Base-by-base conservation (phyloP, 176 grass and related monocot species). In the Phyllostachys edulis region DNA sequence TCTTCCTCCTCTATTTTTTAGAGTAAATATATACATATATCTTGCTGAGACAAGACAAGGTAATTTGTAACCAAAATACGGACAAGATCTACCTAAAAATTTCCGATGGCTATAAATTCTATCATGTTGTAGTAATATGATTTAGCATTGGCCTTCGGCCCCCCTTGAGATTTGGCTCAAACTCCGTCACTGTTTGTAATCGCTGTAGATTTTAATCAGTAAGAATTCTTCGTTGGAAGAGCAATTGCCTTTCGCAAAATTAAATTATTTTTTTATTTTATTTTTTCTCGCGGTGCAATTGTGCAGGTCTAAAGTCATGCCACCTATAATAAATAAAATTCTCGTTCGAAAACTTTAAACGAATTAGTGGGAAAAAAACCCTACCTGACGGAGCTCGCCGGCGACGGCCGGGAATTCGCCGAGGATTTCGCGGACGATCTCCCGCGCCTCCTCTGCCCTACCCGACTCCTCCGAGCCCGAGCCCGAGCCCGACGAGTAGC, bases 381-480 rank as follows among this genome's bases (percentile, higher is more conserved):
- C 16, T 90, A 92, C 93, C 78, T 92, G 90, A 76, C 75, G 75
- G 76, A 95, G 93, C 82, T 95, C 88, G 2, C 49, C 68, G 4
- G 83, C 76, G 40, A 89, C 56, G n/a, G 85, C 82, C 8, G 90
- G 88, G 70, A 95, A 95, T 52, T 92, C 85, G 32, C 46, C 8
- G 64, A 95, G 90, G 49, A 95, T 92, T 45, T 52, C 83, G 3
- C 73, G 86, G 69, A 87, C 88, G 49, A 95, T 90, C 82, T 90
- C 86, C 15, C 75, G 88, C 14, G 93, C 85, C 78, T 92, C 93
- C 44, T 81, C 86, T 13, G 20, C 83, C 64, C 88, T 82, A 29
- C 51, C 67, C 24, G 75, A 17, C 46, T 52, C 73, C 10, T 85
- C 79, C 6, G 76, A 85, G 16, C 56, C 87, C 18, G 86, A 87